phyloP scores from a whole-genome alignment of 2,329 filamentous ascomycete species.

The Bipolaris gigantea region DNA sequence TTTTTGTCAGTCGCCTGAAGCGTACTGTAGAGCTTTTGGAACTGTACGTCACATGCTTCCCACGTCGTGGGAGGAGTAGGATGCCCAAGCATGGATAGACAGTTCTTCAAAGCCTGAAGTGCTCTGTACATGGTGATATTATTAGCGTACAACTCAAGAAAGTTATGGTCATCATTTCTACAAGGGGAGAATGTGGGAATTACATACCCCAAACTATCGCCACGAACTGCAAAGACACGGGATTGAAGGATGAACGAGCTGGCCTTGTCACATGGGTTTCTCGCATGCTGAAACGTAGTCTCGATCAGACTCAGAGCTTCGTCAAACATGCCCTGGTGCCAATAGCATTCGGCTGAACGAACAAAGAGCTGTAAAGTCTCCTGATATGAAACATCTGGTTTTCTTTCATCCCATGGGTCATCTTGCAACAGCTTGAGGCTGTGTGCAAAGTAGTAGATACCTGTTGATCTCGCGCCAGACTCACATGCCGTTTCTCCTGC shows the following conservation, averaged over 20 bases:
- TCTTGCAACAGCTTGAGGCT: constrained; percentile 79
- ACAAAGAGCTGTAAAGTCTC: constrained; percentile 76
- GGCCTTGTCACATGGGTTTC: constrained; percentile 75
- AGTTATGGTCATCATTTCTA: background rate
- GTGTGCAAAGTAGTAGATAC: constrained; percentile 77
- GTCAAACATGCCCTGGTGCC: constrained; percentile 72
- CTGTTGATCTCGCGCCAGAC: constrained; percentile 79
- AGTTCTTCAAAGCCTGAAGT: constrained; percentile 68
- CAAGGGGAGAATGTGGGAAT: background rate
- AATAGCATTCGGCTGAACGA: constrained; percentile 78
- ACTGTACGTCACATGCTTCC: constrained; percentile 76
- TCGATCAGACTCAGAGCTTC: constrained; percentile 70
- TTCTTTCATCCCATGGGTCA: constrained; percentile 71
- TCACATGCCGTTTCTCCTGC: constrained; percentile 78
- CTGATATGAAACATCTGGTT: constrained; percentile 76
- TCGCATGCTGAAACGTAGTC: constrained; percentile 70
- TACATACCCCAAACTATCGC: constrained; percentile 60
- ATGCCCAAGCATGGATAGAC: constrained; percentile 67
- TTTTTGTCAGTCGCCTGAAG: constrained; percentile 55
- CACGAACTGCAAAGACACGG: constrained; percentile 73
- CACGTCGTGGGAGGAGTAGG: constrained; percentile 67
- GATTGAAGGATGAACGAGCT: constrained; percentile 83
- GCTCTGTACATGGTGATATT: constrained; percentile 50
- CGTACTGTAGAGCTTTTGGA: constrained; percentile 53
- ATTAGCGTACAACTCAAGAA: background rate